Evolutionary conservation across 306 rosid species (phyloP), one percentile per base, ranked within the genome.

Genomic region (Rubus parviflorus): DNA sequence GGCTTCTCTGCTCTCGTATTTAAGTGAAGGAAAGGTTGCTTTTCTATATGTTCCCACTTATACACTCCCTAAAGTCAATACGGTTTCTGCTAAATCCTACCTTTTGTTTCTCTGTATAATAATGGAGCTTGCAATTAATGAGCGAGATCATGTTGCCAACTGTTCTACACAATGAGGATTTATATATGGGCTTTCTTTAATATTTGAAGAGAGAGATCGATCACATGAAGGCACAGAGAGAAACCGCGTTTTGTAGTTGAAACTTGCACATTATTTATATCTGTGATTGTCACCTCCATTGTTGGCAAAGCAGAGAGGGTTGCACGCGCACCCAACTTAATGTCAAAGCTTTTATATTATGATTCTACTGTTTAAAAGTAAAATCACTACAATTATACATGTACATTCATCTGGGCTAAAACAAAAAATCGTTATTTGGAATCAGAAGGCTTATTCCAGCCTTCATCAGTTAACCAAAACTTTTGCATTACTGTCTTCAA

Each of bases 391-490:
- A 30, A 56, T 30, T n/a, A 56, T 19, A 7, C 6, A 25, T 25
- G 30, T 25, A n/a, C 25, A 23, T 4, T 60, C 40, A 60, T 60
- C 40, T 60, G 40, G 40, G 25, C 14, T 63, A 7, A 35, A 63
- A 63, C 68, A 62, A 62, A 62, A 62, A 62, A 1, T 11, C 42
- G 2, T 37, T 30, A 30, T 35, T 13, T 61, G 67, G 67, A 30
- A 30, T 30, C 42, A 61, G 67, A 30, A 30, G 19, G 19, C 41
- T 63, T 68, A n/a, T 79, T 56, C 47, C 79, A 14, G 73, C 68
- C 72, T 61, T 94, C 87, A 92, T 94, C 87, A 92, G 77, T 95
- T 95, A 79, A 95, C 87, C 63, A 90, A 37, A 79, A 96, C 96
- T 61, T 77, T 75, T 46, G 38, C 91, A 16, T 12, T 83, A 67